A percentile compares a stretch with the other conserved stretches of the same genome.
phyloP scores from a whole-genome alignment of 306 rosid genomes.

The Trifolium subterraneum region DNA sequence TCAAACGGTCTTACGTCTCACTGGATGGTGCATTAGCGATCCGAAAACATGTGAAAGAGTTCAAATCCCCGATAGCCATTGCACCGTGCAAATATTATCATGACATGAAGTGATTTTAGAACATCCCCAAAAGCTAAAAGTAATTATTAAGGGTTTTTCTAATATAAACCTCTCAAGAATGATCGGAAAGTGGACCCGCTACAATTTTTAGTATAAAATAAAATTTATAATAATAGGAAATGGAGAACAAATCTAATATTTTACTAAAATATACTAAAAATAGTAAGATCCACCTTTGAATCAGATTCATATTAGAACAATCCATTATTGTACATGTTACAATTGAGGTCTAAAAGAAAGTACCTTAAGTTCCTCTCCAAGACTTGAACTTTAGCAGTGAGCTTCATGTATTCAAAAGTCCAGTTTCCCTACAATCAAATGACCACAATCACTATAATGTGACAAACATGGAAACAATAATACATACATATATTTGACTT shows the following conservation, averaged over 20 bases:
- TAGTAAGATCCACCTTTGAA: too few species aligned
- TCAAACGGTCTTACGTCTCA: neutral
- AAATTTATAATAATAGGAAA: too few species aligned
- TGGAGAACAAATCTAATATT: too few species aligned
- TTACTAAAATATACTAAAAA: too few species aligned
- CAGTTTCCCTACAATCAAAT: conserved; percentile 52
- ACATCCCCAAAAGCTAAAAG: conserved; percentile 12
- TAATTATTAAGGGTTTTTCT: neutral
- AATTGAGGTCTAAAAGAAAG: neutral
- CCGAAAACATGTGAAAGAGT: neutral
- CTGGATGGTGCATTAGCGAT: too few species aligned
- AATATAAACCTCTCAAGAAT: too few species aligned
- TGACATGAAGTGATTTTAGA: conserved; percentile 1
- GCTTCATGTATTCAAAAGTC: conserved; percentile 66
- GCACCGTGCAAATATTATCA: neutral
- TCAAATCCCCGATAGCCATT: neutral
- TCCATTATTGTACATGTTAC: neutral
- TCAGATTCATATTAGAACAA: too few species aligned
- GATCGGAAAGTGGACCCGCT: too few species aligned
- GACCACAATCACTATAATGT: conserved; percentile 10
- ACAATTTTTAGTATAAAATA: too few species aligned
- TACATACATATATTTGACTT: conserved; percentile 2
- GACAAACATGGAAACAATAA: neutral
- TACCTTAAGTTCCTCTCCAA: conserved; percentile 76
- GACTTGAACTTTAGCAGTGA: conserved; percentile 65